phyloP scores from a whole-genome alignment of 169 alveolate species.

The Eimeria sp. region DNA sequence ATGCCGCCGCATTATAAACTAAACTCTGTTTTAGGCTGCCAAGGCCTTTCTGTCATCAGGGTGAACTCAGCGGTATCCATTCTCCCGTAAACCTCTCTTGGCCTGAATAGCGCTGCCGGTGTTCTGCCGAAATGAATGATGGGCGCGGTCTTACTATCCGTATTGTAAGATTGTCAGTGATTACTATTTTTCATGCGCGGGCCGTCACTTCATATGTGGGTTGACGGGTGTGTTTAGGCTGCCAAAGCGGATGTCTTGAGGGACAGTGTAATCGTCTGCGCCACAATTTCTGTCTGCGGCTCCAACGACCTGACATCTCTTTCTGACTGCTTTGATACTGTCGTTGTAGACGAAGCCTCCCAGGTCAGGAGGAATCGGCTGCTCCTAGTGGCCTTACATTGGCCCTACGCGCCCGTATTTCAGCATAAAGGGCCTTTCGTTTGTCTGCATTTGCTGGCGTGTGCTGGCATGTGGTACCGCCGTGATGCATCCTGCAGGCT shows the following conservation, averaged over 20 bases:
- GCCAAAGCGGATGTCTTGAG: slow-evolving; percentile 88
- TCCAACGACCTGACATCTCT: slow-evolving; percentile 90
- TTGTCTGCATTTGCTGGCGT: background rate
- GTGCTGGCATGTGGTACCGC: background rate
- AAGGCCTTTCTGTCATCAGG: background rate
- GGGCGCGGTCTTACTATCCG: background rate
- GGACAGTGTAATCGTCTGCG: slow-evolving; percentile 93
- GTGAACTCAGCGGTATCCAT: background rate
- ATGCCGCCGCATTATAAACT: background rate
- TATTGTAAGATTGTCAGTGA: background rate
- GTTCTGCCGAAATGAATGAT: background rate
- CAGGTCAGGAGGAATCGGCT: slow-evolving; percentile 88
- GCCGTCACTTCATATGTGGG: background rate
- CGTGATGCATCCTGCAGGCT: background rate
- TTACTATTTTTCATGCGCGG: background rate
- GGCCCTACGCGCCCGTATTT: background rate
- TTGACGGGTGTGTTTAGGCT: slow-evolving; percentile 33
- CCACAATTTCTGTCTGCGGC: slow-evolving; percentile 96
- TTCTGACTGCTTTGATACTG: slow-evolving; percentile 95
- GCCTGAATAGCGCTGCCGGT: background rate
- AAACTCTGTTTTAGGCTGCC: too few relatives aligned
- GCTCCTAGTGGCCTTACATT: background rate
- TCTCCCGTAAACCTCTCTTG: background rate
- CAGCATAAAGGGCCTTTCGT: background rate
- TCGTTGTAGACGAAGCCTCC: slow-evolving; percentile 99